phyloP scores from a whole-genome alignment of 345 rosid species.

The Lepidium aucheri region DNA sequence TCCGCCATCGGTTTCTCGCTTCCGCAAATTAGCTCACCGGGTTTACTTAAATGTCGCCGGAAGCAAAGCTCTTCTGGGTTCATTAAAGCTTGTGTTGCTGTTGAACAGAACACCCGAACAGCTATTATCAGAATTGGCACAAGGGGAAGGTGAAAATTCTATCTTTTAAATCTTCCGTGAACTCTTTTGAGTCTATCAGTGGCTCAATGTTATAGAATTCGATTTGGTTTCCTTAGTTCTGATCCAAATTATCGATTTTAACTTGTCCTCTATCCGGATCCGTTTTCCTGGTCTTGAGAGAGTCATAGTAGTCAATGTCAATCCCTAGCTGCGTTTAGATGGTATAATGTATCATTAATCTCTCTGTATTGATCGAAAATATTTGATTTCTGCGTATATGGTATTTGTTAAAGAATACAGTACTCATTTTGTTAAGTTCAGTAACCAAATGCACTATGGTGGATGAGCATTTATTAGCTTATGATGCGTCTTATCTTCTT shows the following conservation, averaged over 20 bases:
- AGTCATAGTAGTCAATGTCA: not conserved
- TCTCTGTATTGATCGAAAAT: not conserved
- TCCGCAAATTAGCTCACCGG: conserved; percentile 27
- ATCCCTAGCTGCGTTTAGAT: not conserved
- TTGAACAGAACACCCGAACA: conserved; percentile 61
- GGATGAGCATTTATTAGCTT: not conserved
- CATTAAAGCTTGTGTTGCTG: conserved; percentile 58
- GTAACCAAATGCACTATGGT: not conserved
- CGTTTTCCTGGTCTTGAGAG: not conserved
- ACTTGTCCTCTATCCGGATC: not conserved
- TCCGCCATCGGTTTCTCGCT: conserved; percentile 46
- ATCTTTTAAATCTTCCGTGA: not conserved
- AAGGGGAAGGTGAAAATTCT: conserved; percentile 66
- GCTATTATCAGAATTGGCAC: conserved; percentile 82
- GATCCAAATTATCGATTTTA: not conserved
- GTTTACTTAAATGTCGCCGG: conserved; percentile 24
- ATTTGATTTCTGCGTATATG: not conserved
- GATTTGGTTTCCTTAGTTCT: not conserved
- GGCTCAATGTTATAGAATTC: not conserved
- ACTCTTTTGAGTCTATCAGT: not conserved
- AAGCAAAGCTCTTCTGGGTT: conserved; percentile 26
- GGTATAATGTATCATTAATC: not conserved
- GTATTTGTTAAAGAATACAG: not conserved
- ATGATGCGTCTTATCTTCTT: not conserved
- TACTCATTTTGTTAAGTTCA: not conserved